A percentile compares a stretch with the other conserved stretches of the same genome.
Conservation (phyloP, 192 early-diverging fungal genomes). For the Podila minutissima region DNA sequence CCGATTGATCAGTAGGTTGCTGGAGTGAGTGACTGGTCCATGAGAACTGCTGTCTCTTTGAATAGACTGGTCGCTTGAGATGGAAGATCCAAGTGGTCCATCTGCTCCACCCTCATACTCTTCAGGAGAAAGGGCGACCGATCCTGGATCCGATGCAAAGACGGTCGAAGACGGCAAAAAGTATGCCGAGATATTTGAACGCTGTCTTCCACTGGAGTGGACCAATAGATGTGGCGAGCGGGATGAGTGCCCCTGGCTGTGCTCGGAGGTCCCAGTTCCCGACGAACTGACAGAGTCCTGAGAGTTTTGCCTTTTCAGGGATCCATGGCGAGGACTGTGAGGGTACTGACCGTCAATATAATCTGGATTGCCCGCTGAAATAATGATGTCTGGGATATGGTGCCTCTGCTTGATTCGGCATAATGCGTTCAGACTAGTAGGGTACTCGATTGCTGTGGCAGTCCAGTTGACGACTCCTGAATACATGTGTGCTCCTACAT, state of each 20-base stretch:
- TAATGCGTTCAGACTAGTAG: slow-evolving; percentile 37
- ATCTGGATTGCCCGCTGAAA: slow-evolving; percentile 19
- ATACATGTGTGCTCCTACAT: slow-evolving; percentile 65
- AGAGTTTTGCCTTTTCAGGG: slow-evolving; percentile 25
- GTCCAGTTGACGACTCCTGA: slow-evolving; percentile 51
- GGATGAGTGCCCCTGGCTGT: slow-evolving; percentile 23
- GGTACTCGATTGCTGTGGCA: slow-evolving; percentile 37
- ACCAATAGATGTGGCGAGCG: slow-evolving; percentile 12
- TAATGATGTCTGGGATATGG: slow-evolving; percentile 37
- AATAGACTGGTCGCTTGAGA: not conserved
- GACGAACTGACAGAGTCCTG: slow-evolving; percentile 39
- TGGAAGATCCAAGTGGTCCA: slow-evolving; percentile 10
- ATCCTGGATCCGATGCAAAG: slow-evolving; percentile 39
- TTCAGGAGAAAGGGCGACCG: slow-evolving; percentile 14
- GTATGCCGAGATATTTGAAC: slow-evolving; percentile 36
- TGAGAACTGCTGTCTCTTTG: slow-evolving; percentile 8
- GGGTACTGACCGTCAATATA: not conserved
- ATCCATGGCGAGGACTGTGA: slow-evolving; percentile 13
- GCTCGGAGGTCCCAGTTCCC: slow-evolving; percentile 30
- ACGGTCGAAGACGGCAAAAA: slow-evolving; percentile 43
- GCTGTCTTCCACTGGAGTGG: slow-evolving; percentile 17
- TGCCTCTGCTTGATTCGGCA: slow-evolving; percentile 49
- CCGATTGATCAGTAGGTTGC: slow-evolving; percentile 38
- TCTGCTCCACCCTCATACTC: slow-evolving; percentile 24
- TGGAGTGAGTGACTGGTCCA: slow-evolving; percentile 18